A percentile compares a stretch with the other conserved stretches of the same genome.
Conservation (phyloP, 2,329 filamentous ascomycete species). For the Calonectria naviculata region DNA sequence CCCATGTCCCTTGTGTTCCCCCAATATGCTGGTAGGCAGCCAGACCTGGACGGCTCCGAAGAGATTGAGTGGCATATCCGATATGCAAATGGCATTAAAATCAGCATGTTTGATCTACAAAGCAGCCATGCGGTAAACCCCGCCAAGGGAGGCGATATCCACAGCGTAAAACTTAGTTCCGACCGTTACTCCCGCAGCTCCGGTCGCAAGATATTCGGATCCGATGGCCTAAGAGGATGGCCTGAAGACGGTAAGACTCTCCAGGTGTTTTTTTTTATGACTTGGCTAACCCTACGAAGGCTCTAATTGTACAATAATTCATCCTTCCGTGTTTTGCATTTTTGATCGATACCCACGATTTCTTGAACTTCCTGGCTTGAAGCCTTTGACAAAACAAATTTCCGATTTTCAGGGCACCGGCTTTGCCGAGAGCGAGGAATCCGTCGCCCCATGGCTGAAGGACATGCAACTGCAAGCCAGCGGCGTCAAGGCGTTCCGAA, state of each 20-base stretch:
- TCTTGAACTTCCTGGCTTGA: slow-evolving; percentile 31
- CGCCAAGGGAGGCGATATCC: neutral
- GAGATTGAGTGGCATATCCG: slow-evolving; percentile 38
- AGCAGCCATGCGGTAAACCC: slow-evolving; percentile 27
- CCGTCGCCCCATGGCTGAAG: slow-evolving; percentile 34
- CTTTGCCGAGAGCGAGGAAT: slow-evolving; percentile 15
- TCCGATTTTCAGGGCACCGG: slow-evolving; percentile 34
- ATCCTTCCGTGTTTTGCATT: slow-evolving; percentile 37
- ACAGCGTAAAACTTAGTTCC: slow-evolving; percentile 31
- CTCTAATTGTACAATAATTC: slow-evolving; percentile 33
- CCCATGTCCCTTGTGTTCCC: slow-evolving; percentile 34
- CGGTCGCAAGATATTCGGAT: slow-evolving; percentile 28
- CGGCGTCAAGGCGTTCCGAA: slow-evolving; percentile 39
- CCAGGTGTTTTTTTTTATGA: no score
- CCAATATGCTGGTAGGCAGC: slow-evolving; percentile 36
- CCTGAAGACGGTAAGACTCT: slow-evolving; percentile 14
- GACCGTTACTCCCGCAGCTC: slow-evolving; percentile 30
- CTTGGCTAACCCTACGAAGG: neutral
- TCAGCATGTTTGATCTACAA: slow-evolving; percentile 41
- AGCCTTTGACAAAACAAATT: slow-evolving; percentile 29
- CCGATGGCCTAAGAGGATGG: slow-evolving; percentile 31
- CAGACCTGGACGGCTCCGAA: slow-evolving; percentile 34
- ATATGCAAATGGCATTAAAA: slow-evolving; percentile 31
- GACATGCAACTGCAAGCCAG: slow-evolving; percentile 37
- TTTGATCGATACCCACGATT: slow-evolving; percentile 37